A percentile compares a stretch with the other conserved stretches of the same genome.
phyloP scores from a whole-genome alignment of 2,329 filamentous ascomycete species.

The Pseudogymnoascus pannorum region DNA sequence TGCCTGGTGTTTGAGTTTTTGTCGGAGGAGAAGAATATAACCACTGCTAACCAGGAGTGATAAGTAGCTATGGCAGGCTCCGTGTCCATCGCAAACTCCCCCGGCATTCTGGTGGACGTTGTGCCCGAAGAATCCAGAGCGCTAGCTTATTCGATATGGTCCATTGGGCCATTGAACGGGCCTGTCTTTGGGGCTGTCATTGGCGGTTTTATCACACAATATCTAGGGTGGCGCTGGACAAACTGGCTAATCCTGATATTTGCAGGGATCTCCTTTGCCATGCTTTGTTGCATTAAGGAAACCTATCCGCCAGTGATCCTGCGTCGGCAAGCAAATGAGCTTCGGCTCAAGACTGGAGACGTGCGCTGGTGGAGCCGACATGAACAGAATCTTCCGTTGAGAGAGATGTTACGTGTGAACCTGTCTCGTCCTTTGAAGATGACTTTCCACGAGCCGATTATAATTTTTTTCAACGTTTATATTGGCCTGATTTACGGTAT shows the following conservation, averaged over 20 bases:
- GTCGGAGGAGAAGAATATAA: constrained; percentile 16
- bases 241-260: constrained; percentile 76
- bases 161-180: constrained; percentile 77
- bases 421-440: constrained; percentile 72
- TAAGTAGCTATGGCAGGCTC: constrained; percentile 53
- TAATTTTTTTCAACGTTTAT: constrained; percentile 63
- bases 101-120: constrained; percentile 77
- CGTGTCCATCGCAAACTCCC: constrained; percentile 75
- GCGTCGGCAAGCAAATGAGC: constrained; percentile 54
- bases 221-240: constrained; percentile 81
- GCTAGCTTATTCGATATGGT: constrained; percentile 76
- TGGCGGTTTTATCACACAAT: constrained; percentile 71
- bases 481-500: constrained; percentile 76
- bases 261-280: constrained; percentile 50
- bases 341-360: constrained; percentile 63
- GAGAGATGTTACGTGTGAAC: constrained; percentile 48
- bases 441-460: constrained; percentile 63
- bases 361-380: constrained; percentile 72
- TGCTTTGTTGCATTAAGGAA: constrained; percentile 58
- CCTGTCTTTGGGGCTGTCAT: constrained; percentile 60
- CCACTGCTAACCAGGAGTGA: constrained; percentile 36
- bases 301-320: constrained; percentile 70
- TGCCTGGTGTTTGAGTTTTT: neutral
- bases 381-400: constrained; percentile 38
- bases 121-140: constrained; percentile 73